Conservation (phyloP, 2,329 filamentous ascomycete species). For the Fusarium sp. region DNA sequence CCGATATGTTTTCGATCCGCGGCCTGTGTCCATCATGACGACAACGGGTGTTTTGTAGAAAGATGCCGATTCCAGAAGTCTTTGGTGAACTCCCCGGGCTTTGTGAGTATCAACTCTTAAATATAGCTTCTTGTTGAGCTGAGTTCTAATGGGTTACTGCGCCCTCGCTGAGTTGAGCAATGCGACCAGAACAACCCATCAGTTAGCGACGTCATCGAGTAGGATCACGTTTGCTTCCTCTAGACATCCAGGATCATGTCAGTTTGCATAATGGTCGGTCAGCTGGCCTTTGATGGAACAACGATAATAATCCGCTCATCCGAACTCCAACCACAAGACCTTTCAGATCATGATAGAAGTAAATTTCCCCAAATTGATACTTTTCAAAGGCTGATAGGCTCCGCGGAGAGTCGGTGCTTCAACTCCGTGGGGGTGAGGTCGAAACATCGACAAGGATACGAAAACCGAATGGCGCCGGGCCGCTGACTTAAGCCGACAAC, state of each 20-base stretch:
- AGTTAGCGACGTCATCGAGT: neutral
- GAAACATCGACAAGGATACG: conserved; percentile 12
- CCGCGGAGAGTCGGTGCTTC: neutral
- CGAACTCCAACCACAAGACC: neutral
- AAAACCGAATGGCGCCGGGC: conserved; percentile 3
- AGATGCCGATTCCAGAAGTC: neutral
- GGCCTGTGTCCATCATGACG: neutral
- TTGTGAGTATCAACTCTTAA: neutral
- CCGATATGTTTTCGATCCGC: neutral
- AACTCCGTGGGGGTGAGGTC: neutral
- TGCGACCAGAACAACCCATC: neutral
- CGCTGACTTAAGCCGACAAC: neutral
- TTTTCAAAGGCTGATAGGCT: conserved; percentile 12
- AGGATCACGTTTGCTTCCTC: neutral
- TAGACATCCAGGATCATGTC: neutral
- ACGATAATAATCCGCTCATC: conserved; percentile 5
- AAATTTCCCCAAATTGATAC: neutral
- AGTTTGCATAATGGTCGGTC: neutral
- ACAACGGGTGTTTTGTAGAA: neutral
- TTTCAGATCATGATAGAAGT: neutral
- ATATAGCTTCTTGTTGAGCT: neutral
- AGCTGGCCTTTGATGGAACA: neutral
- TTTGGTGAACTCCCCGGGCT: neutral
- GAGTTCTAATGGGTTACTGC: neutral
- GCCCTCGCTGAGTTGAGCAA: neutral